Evolutionary conservation across 768 basidiomycete genomes (phyloP), one percentile per base, ranked within the genome.

Genomic region (Boletus bicolor): DNA sequence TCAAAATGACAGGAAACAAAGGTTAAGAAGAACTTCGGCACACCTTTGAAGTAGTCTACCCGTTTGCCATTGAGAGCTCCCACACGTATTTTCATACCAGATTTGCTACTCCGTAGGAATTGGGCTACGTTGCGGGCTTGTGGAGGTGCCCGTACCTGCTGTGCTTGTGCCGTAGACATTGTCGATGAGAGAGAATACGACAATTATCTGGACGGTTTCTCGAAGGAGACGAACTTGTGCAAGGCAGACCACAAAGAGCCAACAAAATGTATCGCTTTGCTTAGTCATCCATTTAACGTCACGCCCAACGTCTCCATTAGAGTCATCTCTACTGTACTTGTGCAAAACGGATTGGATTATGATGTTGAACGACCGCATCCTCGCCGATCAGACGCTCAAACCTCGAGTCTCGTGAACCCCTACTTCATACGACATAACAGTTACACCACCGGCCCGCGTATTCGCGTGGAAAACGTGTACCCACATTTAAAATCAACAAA

Each of bases 21-120:
- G 15, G 41, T 2, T 0, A 24, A 26, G 26, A 32, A 24, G 28
- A 21, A 19, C 1, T 11, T 24, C 26, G 35, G 34, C 80, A 62
- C 49, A 94, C 96, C 97, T 78, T 94, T 99, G 80, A 98, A 99
- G 75, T 98, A 99, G 73, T 98, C 96, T 49, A 95, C 75, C 36
- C 96, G 86, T 73, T 96, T 97, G 24, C 96, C 96, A 64, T 92
- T 92, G 66, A 98, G 75, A 9, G 94, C 89, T 21, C 97, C 97
- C 10, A 89, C 86, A 60, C 92, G 82, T 51, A 87, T 82, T 77
- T 97, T 98, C 64, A 98, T 84, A 2, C 92, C 92, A 14, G 91
- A 80, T 65, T 85, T 87, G 63, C 89, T 86, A 61, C 89, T 86
- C 44, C 97, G 85, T 48, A 99, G 77, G 67, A 91, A 99, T 61